Conservation (phyloP, 371 early-diverging fungal genomes). For the Syncephalis fuscata region DNA sequence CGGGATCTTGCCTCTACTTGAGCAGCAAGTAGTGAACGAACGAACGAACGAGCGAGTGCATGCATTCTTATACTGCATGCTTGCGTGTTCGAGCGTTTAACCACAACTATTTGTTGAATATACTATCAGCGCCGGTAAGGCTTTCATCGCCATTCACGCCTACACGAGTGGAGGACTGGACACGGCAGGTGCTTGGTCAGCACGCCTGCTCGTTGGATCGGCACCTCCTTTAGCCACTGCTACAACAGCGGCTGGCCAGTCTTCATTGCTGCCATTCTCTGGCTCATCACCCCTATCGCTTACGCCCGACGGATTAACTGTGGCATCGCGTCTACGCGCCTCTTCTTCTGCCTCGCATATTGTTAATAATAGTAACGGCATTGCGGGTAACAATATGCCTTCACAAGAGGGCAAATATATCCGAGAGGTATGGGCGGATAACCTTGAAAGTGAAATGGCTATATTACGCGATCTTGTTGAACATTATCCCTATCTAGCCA, state of each 20-base stretch:
- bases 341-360: too few species aligned
- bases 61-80: too few species aligned
- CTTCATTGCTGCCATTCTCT: neutral
- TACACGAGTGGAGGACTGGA: neutral
- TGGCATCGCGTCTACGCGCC: neutral
- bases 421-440: slow-evolving; percentile 94
- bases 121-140: too few species aligned
- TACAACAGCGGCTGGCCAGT: too few species aligned
- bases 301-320: neutral
- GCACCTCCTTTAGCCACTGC: neutral
- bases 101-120: too few species aligned
- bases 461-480: slow-evolving; percentile 80
- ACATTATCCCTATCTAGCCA: slow-evolving; percentile 90
- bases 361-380: too few species aligned
- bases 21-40: too few species aligned
- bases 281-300: neutral
- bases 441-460: slow-evolving; percentile 91
- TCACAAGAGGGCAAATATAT: slow-evolving; percentile 36
- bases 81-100: too few species aligned
- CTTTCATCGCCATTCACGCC: too few species aligned
- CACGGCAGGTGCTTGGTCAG: neutral
- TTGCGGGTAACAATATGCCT: too few species aligned
- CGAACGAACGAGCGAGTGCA: too few species aligned
- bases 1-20: too few species aligned
- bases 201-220: neutral